phyloP scores from a whole-genome alignment of 495 filamentous ascomycete genomes.

The Oidiodendron maius region DNA sequence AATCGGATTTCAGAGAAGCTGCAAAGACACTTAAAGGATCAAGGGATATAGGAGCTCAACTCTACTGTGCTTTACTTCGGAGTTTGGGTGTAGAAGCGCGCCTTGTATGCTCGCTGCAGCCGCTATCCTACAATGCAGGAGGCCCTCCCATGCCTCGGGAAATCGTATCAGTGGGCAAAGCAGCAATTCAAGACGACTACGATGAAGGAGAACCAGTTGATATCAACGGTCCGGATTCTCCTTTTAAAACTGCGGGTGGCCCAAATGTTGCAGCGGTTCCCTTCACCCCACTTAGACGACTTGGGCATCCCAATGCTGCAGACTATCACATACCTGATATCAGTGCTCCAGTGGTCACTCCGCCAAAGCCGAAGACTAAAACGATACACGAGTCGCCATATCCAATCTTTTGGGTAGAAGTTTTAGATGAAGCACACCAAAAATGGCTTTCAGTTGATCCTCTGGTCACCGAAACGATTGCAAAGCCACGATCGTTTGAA shows the following conservation, averaged over 20 bases:
- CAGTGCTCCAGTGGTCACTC: constrained; percentile 13
- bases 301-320: constrained; percentile 23
- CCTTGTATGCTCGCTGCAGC: constrained; percentile 88
- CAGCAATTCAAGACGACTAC: constrained; percentile 32
- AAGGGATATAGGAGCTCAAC: constrained; percentile 80
- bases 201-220: constrained; percentile 12
- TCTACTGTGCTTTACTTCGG: constrained; percentile 84
- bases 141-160: constrained; percentile 28
- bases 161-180: constrained; percentile 35
- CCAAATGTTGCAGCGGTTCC: not conserved
- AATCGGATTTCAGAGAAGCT: constrained; percentile 62
- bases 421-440: constrained; percentile 73
- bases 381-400: constrained; percentile 56
- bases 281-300: constrained; percentile 14
- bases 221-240: constrained; percentile 1
- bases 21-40: constrained; percentile 66
- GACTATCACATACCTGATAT: constrained; percentile 21
- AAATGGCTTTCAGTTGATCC: constrained; percentile 92
- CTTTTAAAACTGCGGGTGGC: not conserved
- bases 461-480: constrained; percentile 68
- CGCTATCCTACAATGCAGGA: constrained; percentile 63
- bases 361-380: constrained; percentile 30
- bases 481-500: constrained; percentile 66
- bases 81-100: constrained; percentile 73
- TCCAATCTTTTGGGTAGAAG: constrained; percentile 92